Percentiles rank a stretch among this genome's conserved stretches.
Conservation (phyloP, 225 moss, liverwort and hornwort species). For the Pleurozium schreberi region DNA sequence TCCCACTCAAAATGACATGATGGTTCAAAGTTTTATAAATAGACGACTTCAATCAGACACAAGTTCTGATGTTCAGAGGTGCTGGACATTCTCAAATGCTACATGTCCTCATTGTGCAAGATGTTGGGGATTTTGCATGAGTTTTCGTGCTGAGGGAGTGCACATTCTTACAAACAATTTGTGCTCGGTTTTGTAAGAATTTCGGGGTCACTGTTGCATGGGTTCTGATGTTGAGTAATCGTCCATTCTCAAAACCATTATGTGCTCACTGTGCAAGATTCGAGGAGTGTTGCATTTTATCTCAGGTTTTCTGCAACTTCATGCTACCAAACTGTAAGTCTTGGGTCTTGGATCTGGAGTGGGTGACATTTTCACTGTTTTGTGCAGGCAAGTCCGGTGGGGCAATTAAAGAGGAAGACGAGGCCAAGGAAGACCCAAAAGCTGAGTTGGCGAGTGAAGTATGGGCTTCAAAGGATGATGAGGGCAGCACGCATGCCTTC, state of each 20-base stretch:
- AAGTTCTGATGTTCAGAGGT: background rate
- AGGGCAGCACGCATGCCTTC: conserved; percentile 11
- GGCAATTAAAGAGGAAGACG: background rate
- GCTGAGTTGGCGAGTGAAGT: conserved; percentile 15
- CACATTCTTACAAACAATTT: background rate
- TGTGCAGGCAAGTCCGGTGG: conserved; percentile 2
- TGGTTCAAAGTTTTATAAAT: too few species aligned
- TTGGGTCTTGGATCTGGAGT: background rate
- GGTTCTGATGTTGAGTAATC: background rate
- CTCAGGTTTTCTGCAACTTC: background rate
- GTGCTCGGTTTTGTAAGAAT: background rate
- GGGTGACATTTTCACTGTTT: background rate
- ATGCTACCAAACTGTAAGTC: background rate
- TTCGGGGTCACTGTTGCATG: background rate
- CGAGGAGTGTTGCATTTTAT: background rate
- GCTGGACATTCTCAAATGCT: background rate
- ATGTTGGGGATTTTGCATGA: background rate
- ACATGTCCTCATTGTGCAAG: too few species aligned
- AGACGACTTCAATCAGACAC: background rate
- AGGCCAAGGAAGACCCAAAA: background rate
- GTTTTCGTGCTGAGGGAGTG: background rate
- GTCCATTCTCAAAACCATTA: background rate
- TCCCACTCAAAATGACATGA: background rate
- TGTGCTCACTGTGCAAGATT: background rate
- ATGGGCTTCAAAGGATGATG: conserved; percentile 6